These are phyloP conservation scores for Metarhizium humberi DNA, from an alignment of 2,329 filamentous ascomycete genomes.

Conservation along the genomic window DNA sequence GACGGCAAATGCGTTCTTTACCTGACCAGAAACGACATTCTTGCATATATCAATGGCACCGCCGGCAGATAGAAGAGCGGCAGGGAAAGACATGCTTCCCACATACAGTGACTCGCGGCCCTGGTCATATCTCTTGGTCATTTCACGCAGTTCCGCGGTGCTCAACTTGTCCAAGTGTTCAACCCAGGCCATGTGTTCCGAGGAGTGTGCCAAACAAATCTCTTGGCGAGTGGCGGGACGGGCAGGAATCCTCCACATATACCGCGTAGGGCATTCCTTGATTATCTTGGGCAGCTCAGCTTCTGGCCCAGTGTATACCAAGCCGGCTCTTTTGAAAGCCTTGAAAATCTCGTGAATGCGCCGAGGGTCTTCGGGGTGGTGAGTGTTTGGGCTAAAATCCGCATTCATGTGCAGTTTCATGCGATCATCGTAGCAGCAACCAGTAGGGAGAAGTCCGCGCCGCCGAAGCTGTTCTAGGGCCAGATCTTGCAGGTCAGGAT, in stretches of 20 bases:
- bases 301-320: slow-evolving; percentile 58
- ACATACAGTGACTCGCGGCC: slow-evolving; percentile 74
- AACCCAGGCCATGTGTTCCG: slow-evolving; percentile 74
- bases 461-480: slow-evolving; percentile 28
- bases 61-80: slow-evolving; percentile 75
- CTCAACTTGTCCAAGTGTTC: slow-evolving; percentile 43
- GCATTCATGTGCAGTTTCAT: slow-evolving; percentile 95
- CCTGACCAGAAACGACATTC: slow-evolving; percentile 70
- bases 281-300: slow-evolving; percentile 43
- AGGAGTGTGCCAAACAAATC: slow-evolving; percentile 68
- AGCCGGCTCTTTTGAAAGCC: slow-evolving; percentile 70
- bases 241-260: slow-evolving; percentile 69
- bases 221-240: slow-evolving; percentile 71
- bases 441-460: slow-evolving; percentile 54
- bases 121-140: slow-evolving; percentile 53
- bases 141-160: slow-evolving; percentile 55
- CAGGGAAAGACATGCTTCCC: slow-evolving; percentile 70
- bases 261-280: slow-evolving; percentile 44
- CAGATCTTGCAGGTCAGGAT: slow-evolving; percentile 26
- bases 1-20: slow-evolving; percentile 93
- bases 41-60: slow-evolving; percentile 94
- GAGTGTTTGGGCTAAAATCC: slow-evolving; percentile 60
- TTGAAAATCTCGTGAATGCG: slow-evolving; percentile 91
- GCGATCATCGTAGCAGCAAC: slow-evolving; percentile 81
- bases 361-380: slow-evolving; percentile 89